These are phyloP conservation scores for Aegilops umbellulata DNA, from an alignment of 176 grass and related monocot species.

Conservation along the genomic window DNA sequence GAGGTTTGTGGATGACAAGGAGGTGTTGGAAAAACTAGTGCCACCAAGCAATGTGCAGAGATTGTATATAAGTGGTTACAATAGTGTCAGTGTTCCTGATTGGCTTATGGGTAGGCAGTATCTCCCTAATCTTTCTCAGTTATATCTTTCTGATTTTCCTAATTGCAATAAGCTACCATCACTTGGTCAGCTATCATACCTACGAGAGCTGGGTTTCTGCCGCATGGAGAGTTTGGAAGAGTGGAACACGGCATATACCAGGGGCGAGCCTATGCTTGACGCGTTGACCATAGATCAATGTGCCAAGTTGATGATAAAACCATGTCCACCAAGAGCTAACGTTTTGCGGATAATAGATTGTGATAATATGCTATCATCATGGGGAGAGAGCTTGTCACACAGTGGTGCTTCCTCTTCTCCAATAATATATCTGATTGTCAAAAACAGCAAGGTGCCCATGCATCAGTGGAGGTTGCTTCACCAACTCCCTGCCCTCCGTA, in stretches of 20 bases:
- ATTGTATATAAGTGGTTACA: background rate
- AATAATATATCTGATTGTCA: no score
- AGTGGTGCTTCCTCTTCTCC: no score
- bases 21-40: background rate
- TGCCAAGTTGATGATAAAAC: no score
- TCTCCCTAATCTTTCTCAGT: background rate
- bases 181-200: background rate
- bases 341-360: no score
- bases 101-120: background rate
- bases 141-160: background rate
- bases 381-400: no score
- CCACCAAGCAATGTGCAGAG: background rate
- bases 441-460: no score
- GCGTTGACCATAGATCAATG: no score
- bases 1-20: conserved; percentile 1
- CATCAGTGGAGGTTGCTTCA: no score
- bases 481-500: no score
- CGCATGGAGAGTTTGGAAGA: background rate
- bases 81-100: background rate
- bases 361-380: no score
- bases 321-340: no score
- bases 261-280: no score
- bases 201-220: rapidly evolving
- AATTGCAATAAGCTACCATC: background rate
- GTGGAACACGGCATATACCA: background rate